Evolutionary conservation across 1,139 yeast genomes (phyloP).

Genomic region (Hyphopichia buzzinii): DNA sequence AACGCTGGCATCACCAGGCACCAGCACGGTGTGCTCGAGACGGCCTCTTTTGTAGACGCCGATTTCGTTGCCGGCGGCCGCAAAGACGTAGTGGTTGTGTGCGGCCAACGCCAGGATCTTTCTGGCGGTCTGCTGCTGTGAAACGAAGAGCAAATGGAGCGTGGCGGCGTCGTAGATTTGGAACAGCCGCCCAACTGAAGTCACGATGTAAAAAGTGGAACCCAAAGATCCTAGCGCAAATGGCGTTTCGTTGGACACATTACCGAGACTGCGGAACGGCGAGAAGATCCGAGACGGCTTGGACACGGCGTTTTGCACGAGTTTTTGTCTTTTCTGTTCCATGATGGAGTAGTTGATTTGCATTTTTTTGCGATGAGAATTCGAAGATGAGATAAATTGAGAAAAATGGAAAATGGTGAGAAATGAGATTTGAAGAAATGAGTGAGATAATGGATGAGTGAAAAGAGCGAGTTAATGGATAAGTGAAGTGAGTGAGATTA

Average conservation of each 20-base stretch:
- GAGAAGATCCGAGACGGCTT: constrained; percentile 41
- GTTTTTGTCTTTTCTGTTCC: too few relatives aligned
- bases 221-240: constrained; percentile 90
- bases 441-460: too few relatives aligned
- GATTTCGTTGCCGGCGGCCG: constrained; percentile 66
- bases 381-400: too few relatives aligned
- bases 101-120: constrained; percentile 73
- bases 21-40: constrained; percentile 54
- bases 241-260: constrained; percentile 75
- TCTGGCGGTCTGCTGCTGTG: constrained; percentile 70
- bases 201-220: constrained; percentile 79
- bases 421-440: too few relatives aligned
- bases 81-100: constrained; percentile 82
- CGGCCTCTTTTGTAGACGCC: constrained; percentile 85
- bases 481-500: too few relatives aligned
- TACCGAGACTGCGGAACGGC: constrained; percentile 55
- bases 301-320: constrained; percentile 3
- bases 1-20: constrained; percentile 33
- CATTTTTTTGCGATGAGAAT: too few relatives aligned
- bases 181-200: constrained; percentile 85
- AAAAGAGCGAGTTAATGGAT: too few relatives aligned
- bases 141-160: constrained; percentile 80
- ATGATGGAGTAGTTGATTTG: too few relatives aligned
- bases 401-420: too few relatives aligned
- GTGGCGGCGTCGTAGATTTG: constrained; percentile 94